Evolutionary conservation across 2,329 filamentous ascomycete species (phyloP).

Genomic region (Fusarium continuum): DNA sequence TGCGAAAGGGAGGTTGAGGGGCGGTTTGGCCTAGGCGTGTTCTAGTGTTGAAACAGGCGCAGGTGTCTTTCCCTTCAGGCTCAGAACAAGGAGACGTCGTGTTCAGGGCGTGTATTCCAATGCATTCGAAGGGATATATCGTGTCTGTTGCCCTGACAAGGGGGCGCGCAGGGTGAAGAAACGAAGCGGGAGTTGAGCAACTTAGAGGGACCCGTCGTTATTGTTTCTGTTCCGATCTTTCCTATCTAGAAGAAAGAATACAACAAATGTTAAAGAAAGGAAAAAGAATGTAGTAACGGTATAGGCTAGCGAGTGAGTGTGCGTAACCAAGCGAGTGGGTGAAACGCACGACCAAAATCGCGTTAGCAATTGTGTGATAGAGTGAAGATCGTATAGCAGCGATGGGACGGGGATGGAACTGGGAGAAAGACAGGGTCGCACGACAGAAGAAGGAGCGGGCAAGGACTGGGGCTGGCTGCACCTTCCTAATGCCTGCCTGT

Average conservation of each 20-base stretch:
- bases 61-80: background rate
- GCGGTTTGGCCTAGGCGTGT: background rate
- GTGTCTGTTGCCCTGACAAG: constrained; percentile 30
- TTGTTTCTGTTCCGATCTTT: background rate
- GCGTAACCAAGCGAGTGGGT: constrained; percentile 39
- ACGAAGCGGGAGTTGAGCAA: constrained; percentile 27
- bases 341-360: constrained; percentile 38
- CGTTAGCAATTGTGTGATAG: constrained; percentile 35
- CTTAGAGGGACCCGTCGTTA: constrained; percentile 19
- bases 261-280: constrained; percentile 19
- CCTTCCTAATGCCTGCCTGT: constrained; percentile 35
- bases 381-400: constrained; percentile 31
- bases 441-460: constrained; percentile 23
- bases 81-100: background rate
- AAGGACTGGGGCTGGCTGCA: constrained; percentile 32
- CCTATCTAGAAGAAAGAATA: constrained; percentile 6
- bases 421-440: constrained; percentile 33
- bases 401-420: constrained; percentile 28
- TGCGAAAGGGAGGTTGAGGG: constrained; percentile 18
- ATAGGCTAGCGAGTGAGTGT: constrained; percentile 29
- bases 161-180: constrained; percentile 17
- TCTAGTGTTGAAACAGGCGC: constrained; percentile 10
- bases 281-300: constrained; percentile 29
- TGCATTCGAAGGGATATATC: constrained; percentile 21
- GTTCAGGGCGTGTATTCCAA: constrained; percentile 4